phyloP scores from a whole-genome alignment of 73 alveolate genomes.

The Effrenium voratum region DNA sequence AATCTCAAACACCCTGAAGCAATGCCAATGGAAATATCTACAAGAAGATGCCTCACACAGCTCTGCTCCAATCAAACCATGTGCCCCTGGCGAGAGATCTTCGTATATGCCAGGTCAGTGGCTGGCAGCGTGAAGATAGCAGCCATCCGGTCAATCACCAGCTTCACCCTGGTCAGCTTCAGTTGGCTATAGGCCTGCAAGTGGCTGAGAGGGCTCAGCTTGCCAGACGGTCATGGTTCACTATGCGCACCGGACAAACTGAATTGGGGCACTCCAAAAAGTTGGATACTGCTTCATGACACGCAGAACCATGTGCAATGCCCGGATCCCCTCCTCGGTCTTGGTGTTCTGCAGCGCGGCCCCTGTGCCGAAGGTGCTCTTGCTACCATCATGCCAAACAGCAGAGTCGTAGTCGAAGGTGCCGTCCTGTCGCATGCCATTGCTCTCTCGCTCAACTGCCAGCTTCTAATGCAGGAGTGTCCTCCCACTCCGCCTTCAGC shows the following conservation, averaged over 20 bases:
- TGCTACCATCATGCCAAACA: background rate
- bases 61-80: no score
- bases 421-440: background rate
- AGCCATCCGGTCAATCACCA: background rate
- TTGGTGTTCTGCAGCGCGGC: conserved; percentile 20
- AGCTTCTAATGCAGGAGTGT: background rate
- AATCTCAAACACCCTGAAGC: no score
- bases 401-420: background rate
- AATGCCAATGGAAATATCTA: no score
- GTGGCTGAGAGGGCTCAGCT: background rate
- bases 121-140: background rate
- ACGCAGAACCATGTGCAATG: no score
- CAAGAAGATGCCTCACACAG: no score
- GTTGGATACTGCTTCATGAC: no score
- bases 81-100: no score
- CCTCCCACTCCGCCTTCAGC: conserved; percentile 30
- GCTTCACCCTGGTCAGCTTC: conserved; percentile 36
- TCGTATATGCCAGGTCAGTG: no score
- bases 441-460: background rate
- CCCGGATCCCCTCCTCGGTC: no score
- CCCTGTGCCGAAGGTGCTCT: conserved; percentile 22
- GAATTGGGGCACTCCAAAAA: no score
- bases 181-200: conserved; percentile 28
- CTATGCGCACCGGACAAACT: no score
- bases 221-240: no score